phyloP scores from a whole-genome alignment of 2,329 filamentous ascomycete genomes.

The Pseudofabraea citricarpa region DNA sequence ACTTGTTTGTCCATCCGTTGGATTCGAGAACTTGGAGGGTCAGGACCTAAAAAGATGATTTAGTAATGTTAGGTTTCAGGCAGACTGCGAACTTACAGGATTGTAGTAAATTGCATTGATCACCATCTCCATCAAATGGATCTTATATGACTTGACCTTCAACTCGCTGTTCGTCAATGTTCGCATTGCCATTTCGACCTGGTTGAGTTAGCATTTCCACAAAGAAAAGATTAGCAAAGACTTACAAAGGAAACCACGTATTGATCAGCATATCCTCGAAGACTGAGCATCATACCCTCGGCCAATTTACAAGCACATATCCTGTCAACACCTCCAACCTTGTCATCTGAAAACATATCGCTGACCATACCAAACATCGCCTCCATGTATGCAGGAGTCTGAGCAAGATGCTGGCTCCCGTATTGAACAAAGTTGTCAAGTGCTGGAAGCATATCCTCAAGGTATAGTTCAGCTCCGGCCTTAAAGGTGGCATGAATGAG shows the following conservation, averaged over 20 bases:
- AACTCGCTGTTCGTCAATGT: constrained; percentile 71
- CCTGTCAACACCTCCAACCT: constrained; percentile 87
- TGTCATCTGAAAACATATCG: constrained; percentile 89
- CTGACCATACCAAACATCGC: constrained; percentile 91
- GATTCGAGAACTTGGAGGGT: constrained; percentile 83
- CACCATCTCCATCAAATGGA: constrained; percentile 97
- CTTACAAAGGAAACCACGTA: constrained; percentile 74
- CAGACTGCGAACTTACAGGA: constrained; percentile 54
- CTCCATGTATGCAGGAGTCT: constrained; percentile 81
- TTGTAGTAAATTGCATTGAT: constrained; percentile 99
- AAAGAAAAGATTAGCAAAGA: neutral
- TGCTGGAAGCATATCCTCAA: constrained; percentile 97
- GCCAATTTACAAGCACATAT: constrained; percentile 98
- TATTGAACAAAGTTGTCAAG: constrained; percentile 98
- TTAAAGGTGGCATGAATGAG: constrained; percentile 97
- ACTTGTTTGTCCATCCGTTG: constrained; percentile 96
- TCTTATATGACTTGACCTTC: constrained; percentile 88
- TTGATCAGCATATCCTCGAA: constrained; percentile 82
- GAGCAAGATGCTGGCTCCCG: constrained; percentile 71
- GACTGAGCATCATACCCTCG: constrained; percentile 94
- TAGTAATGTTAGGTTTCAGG: too few relatives aligned
- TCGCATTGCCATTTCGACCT: constrained; percentile 78
- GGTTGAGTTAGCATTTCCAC: constrained; percentile 8
- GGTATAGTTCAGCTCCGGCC: constrained; percentile 90
- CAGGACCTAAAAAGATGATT: constrained; percentile 45